Evolutionary conservation across 2,329 filamentous ascomycete genomes (phyloP).

Genomic region (Colletotrichum sp.): DNA sequence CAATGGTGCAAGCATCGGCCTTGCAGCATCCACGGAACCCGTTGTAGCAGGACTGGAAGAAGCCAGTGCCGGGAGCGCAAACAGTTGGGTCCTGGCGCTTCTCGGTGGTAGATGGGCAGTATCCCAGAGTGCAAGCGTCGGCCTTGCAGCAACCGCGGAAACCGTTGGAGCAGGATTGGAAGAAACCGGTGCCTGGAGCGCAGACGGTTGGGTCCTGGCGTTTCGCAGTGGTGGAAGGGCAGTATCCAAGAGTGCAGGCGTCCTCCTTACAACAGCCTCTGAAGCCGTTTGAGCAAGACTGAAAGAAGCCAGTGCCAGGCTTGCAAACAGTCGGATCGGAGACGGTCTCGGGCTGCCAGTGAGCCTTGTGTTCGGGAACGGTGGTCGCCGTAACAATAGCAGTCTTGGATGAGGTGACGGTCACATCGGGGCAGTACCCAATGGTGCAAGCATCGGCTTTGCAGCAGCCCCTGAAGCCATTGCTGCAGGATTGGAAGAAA

Average conservation of each 20-base stretch:
- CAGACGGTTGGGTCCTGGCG: conserved; percentile 1
- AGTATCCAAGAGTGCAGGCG: not conserved
- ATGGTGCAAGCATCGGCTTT: conserved; percentile 2
- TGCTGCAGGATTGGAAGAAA: conserved; percentile 17
- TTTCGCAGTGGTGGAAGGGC: not conserved
- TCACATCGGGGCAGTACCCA: not conserved
- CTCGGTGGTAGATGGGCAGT: not conserved
- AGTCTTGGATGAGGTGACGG: not conserved
- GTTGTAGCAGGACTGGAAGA: conserved; percentile 9
- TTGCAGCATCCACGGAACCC: conserved; percentile 13
- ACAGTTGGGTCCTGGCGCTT: not conserved
- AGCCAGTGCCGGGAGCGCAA: conserved; percentile 1
- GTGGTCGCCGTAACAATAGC: not conserved
- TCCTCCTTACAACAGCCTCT: conserved; percentile 11
- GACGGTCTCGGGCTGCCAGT: not conserved
- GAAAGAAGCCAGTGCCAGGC: conserved; percentile 9
- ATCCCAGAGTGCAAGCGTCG: conserved; percentile 1
- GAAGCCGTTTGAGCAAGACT: conserved; percentile 9
- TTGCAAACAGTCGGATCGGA: conserved; percentile 1
- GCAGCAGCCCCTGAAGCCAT: conserved; percentile 20
- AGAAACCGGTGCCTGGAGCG: conserved; percentile 2
- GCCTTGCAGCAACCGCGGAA: conserved; percentile 12
- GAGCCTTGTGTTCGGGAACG: not conserved
- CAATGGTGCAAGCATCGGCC: conserved; percentile 1
- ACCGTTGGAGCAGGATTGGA: conserved; percentile 3